Evolutionary conservation across 1,139 yeast species (phyloP), one percentile per base, ranked within the genome.

Genomic region (Zygosaccharomyces sapae): DNA sequence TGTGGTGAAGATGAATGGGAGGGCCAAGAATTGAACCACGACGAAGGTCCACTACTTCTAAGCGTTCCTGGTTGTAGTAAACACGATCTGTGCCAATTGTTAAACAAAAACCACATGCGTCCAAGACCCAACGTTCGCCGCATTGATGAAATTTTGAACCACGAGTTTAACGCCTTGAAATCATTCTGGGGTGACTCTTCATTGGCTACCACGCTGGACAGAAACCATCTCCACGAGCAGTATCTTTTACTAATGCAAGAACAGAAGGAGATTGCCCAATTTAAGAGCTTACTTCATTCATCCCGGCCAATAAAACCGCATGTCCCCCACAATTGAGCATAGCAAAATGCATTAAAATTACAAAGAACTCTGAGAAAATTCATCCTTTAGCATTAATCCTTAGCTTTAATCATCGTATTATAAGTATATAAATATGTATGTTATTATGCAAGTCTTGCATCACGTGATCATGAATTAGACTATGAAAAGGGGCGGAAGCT

Each of bases 1-100:
- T 63, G 68, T 44, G 62, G 59, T 9, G 60, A 57, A 9, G 24
- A 38, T 38, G 50, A 52, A 10, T 47, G 34, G 9, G 49, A 40
- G 4, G 49, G 42, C n/a, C 31, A 27, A 9, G 31, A 27, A 7
- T 4, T 27, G 31, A 12, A 30, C 12, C 43, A 46, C 9, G 45
- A 39, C n/a, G 41, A 19, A n/a, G 43, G 41, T 7, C 6, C 46
- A 9, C 30, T 49, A 19, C 24, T 52, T 22, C 45, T 51, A 16
- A 45, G 42, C 18, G 44, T 55, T 7, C 55, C 55, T 4, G 57
- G 56, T 6, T 53, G 47, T 43, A 44, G 48, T n/a, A 45, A 47
- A 6, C 45, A 49, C 20, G 57, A 54, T 12, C 31, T 54, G 25
- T 34, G 45, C 33, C 38, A 39, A 13, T 30, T 45, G n/a, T 42